Evolutionary conservation across 2,329 filamentous ascomycete species (phyloP), one percentile per base, ranked within the genome.

Genomic region (Scorias spongiosa): DNA sequence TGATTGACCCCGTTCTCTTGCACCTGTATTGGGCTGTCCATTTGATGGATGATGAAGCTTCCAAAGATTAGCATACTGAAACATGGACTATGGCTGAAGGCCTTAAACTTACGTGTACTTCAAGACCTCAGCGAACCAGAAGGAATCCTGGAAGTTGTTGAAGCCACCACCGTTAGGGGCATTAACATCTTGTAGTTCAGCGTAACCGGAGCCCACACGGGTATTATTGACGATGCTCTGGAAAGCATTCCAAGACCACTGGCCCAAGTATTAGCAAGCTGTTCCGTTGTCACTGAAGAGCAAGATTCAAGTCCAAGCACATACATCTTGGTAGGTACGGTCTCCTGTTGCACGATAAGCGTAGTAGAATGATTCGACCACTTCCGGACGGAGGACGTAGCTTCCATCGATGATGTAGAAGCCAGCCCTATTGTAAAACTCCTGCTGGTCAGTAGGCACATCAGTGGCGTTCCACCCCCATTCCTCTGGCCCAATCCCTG

Each of bases 281-380:
- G 20, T 26, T 7, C 3, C 20, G 20, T 7, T 26, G 20, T 26
- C 7, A 26, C 20, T 26, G 3, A 26, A 26, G 7, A 26, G 20
- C 20, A 26, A 26, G 20, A 7, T 3, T 26, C 3, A 26, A 26
- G 20, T 26, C 20, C 11, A 18, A 11, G 14, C 11, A 14, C 54
- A 40, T 51, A 54, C 20, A 47, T 89, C 80, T 59, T 84, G 81
- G 62, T 88, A 93, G 64, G 77, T 81, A 29, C 65, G 51, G 47
- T 89, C 73, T 2, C 81, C 80, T 0, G 86, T 93, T 1, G 81
- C 75, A 42, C 85, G 78, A 67, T 84, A 93, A 2, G 86, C 84
- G 61, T 93, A 91, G 70, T 93, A 93, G 61, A 80, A 80, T 51
- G 77, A 82, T 66, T 93, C 86, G 29, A 93, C 72, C 2, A 87